Evolutionary conservation across 352 stramenopile genomes (phyloP), one percentile per base, ranked within the genome.

Genomic region (Pythium monospermum): DNA sequence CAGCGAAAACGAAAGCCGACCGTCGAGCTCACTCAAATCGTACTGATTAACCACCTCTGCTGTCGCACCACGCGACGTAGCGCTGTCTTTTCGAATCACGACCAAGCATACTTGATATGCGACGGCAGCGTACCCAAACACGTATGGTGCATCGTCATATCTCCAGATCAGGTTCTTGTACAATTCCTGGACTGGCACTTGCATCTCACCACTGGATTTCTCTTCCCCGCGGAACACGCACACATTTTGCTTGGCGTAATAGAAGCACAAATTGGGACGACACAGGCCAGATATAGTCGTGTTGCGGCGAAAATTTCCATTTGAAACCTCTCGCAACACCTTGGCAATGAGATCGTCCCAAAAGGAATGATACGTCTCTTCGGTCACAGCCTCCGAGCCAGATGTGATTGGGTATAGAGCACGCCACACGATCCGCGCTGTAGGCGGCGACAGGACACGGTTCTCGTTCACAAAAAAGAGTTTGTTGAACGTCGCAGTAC

Each of bases 231-330:
- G 30, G 13, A 35, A 35, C 30, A 35, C 30, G 30, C 30, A 35
- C 30, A 35, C 30, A 35, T 35, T 13, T 8, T 13, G 30, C 30
- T 13, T 13, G 13, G 30, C 7, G 13, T 35, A 35, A 13, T 35
- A 35, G 30, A 35, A 35, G 7, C 8, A 8, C 30, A 35, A 13
- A 88, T 97, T 11, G 86, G 97, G 30, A 13, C 30, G 30, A 35
- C 30, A 35, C 7, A 35, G 30, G 13, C 30, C 11, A 97, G 62
- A 45, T 45, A 35, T 13, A 45, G 33, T 54, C 23, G 47, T 22
- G 19, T 45, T 35, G 33, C 47, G 49, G 31, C 27, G 49, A 23
- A 46, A 49, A 18, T 40, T 39, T 52, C 39, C 30, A 5, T 22
- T n/a, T 49, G 25, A 39, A 13, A n/a, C 39, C 12, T 4, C 5